Evolutionary conservation across 306 rosid species (phyloP), one percentile per base, ranked within the genome.

Genomic region (Malus sieversii): DNA sequence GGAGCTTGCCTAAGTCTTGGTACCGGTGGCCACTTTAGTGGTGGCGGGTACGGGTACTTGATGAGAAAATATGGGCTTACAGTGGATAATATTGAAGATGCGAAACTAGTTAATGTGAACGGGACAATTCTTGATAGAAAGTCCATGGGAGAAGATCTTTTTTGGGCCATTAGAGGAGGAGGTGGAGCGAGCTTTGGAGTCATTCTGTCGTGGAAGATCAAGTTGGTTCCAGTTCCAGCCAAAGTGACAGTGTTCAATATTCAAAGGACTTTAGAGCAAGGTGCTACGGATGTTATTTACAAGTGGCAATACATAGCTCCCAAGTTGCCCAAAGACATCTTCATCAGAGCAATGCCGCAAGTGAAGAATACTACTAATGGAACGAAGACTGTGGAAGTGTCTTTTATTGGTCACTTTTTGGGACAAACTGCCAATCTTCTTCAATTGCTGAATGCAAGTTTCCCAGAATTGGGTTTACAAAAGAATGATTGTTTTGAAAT

Each of bases 151-250:
- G 94, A 91, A 25, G 94, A 86, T 32, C 46, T 91, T 0, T 89
- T 91, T 75, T 91, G 94, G 97, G 92, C 97, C 0, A 89, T 91
- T 66, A 84, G 90, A 78, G 94, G 97, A 19, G 92, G 97, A 5
- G 94, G 97, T 2, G 94, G 89, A 13, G 94, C 87, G 0, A 87
- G 91, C 74, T 86, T 89, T 68, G 94, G 92, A 8, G 72, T 89
- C 20, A 84, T 87, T 58, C 82, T 88, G 4, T 78, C 85, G 74
- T 92, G 96, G 96, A 90, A 87, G 77, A 80, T 90, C 58, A 85
- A 83, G 40, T 58, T 92, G 2, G 92, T 86, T 75, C 82, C 66
- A 14, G 91, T 90, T 2, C 97, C 96, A 2, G 3, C 82, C 12
- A 84, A 76, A 3, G 92, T 90, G 69, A 92, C 93, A 8, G 88